Evolutionary conservation across 1,139 yeast genomes (phyloP).

Genomic region (Ashbya aceris): DNA sequence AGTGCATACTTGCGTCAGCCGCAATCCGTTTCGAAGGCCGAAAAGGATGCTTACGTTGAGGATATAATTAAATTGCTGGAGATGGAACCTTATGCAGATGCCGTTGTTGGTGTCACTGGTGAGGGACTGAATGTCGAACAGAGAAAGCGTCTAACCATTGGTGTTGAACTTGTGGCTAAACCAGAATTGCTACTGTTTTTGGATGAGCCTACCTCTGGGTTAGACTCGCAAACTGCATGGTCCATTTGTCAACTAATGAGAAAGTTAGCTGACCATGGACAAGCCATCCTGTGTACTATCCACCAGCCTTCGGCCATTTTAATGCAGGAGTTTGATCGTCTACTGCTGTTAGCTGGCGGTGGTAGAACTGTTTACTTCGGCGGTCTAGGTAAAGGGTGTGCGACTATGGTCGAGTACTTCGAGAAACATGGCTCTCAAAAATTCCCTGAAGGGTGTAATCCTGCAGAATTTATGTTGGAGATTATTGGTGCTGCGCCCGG

Average conservation of each 20-base stretch:
- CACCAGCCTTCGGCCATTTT: constrained; percentile 68
- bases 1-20: constrained; percentile 65
- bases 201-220: constrained; percentile 84
- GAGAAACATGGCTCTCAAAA: constrained; percentile 55
- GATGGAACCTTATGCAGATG: constrained; percentile 61
- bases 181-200: constrained; percentile 63
- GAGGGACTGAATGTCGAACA: constrained; percentile 62
- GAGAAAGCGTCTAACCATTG: constrained; percentile 65
- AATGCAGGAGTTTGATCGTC: constrained; percentile 57
- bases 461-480: constrained; percentile 81
- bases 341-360: constrained; percentile 51
- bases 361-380: constrained; percentile 70
- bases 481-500: constrained; percentile 84
- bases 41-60: constrained; percentile 57
- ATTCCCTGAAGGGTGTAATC: constrained; percentile 64
- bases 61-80: constrained; percentile 52
- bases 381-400: constrained; percentile 51
- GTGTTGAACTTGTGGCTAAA: constrained; percentile 75
- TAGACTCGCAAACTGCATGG: constrained; percentile 81
- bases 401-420: constrained; percentile 48
- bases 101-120: constrained; percentile 65
- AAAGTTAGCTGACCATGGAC: constrained; percentile 57
- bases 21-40: constrained; percentile 36
- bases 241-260: constrained; percentile 56
- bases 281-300: constrained; percentile 64